A percentile compares a stretch with the other conserved stretches of the same genome.
phyloP scores from a whole-genome alignment of 1,284 basidiomycete genomes.

The Testicularia cyperi region DNA sequence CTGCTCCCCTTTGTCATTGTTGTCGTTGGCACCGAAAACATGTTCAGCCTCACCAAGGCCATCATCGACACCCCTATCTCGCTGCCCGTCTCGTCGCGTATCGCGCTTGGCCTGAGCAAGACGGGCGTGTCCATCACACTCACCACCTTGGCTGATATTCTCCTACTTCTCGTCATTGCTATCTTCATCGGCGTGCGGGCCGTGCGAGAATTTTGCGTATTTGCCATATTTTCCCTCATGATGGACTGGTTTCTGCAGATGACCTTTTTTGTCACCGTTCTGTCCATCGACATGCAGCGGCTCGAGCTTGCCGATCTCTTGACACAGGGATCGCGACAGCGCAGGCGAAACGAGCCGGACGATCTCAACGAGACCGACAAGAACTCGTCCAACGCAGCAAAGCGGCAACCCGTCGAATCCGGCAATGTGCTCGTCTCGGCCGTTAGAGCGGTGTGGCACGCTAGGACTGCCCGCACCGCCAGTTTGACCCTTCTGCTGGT shows the following conservation, averaged over 20 bases:
- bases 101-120: constrained; percentile 81
- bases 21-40: constrained; percentile 94
- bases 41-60: constrained; percentile 87
- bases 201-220: constrained; percentile 88
- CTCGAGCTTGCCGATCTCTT: constrained; percentile 65
- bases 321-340: constrained; percentile 36
- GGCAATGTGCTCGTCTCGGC: constrained; percentile 17
- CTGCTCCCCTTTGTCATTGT: constrained; percentile 89
- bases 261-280: constrained; percentile 84
- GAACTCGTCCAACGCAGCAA: not conserved
- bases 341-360: constrained; percentile 1
- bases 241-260: constrained; percentile 95
- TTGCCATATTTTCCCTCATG: constrained; percentile 88
- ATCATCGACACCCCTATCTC: constrained; percentile 86
- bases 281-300: constrained; percentile 86
- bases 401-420: not conserved
- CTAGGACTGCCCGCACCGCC: constrained; percentile 76
- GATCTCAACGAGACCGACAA: not conserved
- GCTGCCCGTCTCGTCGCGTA: constrained; percentile 85
- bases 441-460: constrained; percentile 54
- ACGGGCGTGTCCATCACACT: constrained; percentile 88
- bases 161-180: constrained; percentile 76
- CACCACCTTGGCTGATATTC: constrained; percentile 84
- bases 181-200: constrained; percentile 73
- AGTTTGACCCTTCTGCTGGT: constrained; percentile 67